Percentiles rank a stretch among this genome's conserved stretches.
Conservation (phyloP, 306 rosid genomes). For the Cajanus cajan region DNA sequence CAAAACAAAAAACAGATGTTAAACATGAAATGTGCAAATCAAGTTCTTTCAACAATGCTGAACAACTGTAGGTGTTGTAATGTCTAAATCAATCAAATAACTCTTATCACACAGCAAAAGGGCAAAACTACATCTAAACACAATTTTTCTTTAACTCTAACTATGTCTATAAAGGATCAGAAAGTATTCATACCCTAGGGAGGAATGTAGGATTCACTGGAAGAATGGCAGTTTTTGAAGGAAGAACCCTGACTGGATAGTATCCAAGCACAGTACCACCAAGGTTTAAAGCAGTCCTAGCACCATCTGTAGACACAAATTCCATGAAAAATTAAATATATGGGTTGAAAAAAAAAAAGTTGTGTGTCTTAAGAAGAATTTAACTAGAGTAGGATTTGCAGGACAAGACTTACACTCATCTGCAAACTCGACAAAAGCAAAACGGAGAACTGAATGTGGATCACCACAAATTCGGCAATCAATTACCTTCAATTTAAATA, state of each 20-base stretch:
- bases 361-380: neutral
- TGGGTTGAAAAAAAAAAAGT: neutral
- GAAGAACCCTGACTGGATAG: slow-evolving; percentile 92
- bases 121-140: neutral
- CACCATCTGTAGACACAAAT: slow-evolving; percentile 69
- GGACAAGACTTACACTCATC: slow-evolving; percentile 77
- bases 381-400: slow-evolving; percentile 7
- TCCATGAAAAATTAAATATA: slow-evolving; percentile 26
- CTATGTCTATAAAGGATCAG: neutral
- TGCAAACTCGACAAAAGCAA: slow-evolving; percentile 97
- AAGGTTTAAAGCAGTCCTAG: slow-evolving; percentile 80
- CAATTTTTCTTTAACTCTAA: neutral
- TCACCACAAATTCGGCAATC: slow-evolving; percentile 98
- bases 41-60: neutral
- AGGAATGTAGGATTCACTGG: slow-evolving; percentile 98
- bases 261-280: slow-evolving; percentile 94
- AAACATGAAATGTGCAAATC: slow-evolving; percentile 10
- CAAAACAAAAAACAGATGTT: neutral
- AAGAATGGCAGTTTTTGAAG: slow-evolving; percentile 97
- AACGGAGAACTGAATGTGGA: slow-evolving; percentile 95
- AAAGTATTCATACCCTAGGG: slow-evolving; percentile 69
- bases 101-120: neutral
- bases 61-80: neutral
- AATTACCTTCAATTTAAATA: slow-evolving; percentile 65
- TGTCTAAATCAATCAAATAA: neutral